Conservation (phyloP, 164 flowering plant species). For the Annona squamosa region DNA sequence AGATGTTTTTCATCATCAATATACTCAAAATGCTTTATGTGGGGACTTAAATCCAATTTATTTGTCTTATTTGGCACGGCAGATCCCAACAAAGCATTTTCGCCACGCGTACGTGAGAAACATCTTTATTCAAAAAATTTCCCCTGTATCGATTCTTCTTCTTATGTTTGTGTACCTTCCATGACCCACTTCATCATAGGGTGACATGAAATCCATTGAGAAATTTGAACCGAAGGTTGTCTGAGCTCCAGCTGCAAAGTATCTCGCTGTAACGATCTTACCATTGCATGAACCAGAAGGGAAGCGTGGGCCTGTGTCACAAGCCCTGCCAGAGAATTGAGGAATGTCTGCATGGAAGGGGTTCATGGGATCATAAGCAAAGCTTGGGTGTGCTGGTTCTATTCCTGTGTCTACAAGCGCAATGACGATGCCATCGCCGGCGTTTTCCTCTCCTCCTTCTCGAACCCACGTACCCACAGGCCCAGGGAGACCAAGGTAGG, state of each 20-base stretch:
- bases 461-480: conserved; percentile 50
- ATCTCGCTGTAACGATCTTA: conserved; percentile 79
- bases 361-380: conserved; percentile 42
- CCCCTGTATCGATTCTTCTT: too few relatives aligned
- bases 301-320: conserved; percentile 69
- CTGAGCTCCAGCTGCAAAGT: conserved; percentile 76
- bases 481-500: conserved; percentile 40
- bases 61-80: too few relatives aligned
- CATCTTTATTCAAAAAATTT: too few relatives aligned
- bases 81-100: too few relatives aligned
- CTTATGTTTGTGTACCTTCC: conserved; percentile 51
- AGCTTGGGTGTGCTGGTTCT: conserved; percentile 77
- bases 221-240: conserved; percentile 47
- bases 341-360: conserved; percentile 28
- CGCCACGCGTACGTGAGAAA: too few relatives aligned
- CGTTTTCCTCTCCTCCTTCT: conserved; percentile 55
- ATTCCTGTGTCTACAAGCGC: conserved; percentile 88
- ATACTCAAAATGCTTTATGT: too few relatives aligned
- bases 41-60: not conserved
- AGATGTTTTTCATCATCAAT: too few relatives aligned
- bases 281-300: conserved; percentile 74
- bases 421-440: conserved; percentile 84
- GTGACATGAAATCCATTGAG: conserved; percentile 64
- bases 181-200: conserved; percentile 92
- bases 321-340: conserved; percentile 46